phyloP scores from a whole-genome alignment of 2,329 filamentous ascomycete genomes.

The Pestalotiopsis sp. region DNA sequence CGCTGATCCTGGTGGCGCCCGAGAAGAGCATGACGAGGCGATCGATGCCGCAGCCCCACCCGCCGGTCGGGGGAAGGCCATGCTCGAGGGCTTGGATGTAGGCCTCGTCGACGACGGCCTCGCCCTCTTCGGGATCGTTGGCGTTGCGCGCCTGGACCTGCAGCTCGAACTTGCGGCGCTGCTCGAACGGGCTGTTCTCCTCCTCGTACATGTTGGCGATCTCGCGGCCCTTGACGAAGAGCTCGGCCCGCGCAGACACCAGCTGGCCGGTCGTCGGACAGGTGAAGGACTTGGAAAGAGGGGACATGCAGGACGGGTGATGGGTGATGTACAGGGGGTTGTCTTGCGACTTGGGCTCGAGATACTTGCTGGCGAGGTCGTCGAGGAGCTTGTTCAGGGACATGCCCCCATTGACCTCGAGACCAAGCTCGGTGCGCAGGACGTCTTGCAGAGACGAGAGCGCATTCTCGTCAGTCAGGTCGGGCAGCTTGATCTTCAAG shows the following conservation, averaged over 20 bases:
- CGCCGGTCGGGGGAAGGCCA: constrained; percentile 91
- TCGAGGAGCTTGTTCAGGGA: constrained; percentile 75
- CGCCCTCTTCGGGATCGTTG: constrained; percentile 43
- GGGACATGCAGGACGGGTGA: constrained; percentile 88
- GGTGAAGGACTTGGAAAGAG: constrained; percentile 82
- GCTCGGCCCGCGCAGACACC: constrained; percentile 79
- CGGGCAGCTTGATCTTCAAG: constrained; percentile 65
- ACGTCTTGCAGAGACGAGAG: constrained; percentile 54
- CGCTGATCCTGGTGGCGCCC: constrained; percentile 74
- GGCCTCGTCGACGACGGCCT: constrained; percentile 67
- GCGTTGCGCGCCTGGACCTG: constrained; percentile 40
- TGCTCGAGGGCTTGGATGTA: constrained; percentile 85
- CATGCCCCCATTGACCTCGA: constrained; percentile 54
- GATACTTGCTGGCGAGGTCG: constrained; percentile 70
- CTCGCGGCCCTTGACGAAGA: constrained; percentile 79
- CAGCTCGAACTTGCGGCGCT: constrained; percentile 76
- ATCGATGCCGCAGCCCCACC: constrained; percentile 95
- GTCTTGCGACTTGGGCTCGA: constrained; percentile 72
- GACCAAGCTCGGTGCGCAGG: constrained; percentile 58
- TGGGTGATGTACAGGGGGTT: constrained; percentile 82
- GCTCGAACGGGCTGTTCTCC: constrained; percentile 88
- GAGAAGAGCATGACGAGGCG: constrained; percentile 88
- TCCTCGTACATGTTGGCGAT: constrained; percentile 98
- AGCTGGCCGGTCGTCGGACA: constrained; percentile 68
- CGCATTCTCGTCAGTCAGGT: constrained; percentile 57